Conservation (phyloP, 371 early-diverging fungal species). For the Mucor ambiguus region DNA sequence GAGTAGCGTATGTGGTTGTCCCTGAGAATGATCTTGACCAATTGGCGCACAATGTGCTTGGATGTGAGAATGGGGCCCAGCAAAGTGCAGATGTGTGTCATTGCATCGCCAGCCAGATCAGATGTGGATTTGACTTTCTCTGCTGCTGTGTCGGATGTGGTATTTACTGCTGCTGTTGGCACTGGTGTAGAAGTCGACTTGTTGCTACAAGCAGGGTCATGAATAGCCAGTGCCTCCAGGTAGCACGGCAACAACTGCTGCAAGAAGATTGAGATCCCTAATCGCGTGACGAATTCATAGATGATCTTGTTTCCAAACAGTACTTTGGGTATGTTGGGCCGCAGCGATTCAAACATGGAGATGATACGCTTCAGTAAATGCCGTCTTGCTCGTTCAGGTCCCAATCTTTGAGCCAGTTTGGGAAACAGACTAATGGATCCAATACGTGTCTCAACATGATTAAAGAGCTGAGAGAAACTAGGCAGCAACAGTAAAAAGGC, state of each 20-base stretch:
- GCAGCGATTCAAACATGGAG: conserved; percentile 64
- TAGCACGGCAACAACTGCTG: conserved; percentile 68
- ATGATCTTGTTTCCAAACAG: conserved; percentile 49
- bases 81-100: conserved; percentile 54
- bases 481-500: conserved; percentile 63
- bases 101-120: conserved; percentile 48
- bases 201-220: conserved; percentile 7
- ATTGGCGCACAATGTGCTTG: conserved; percentile 63
- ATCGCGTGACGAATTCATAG: conserved; percentile 55
- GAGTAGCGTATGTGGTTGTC: conserved; percentile 47
- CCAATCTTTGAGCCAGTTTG: conserved; percentile 61
- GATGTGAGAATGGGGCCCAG: conserved; percentile 64
- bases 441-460: conserved; percentile 53
- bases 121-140: neutral
- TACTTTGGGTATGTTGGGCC: conserved; percentile 55
- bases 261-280: conserved; percentile 59
- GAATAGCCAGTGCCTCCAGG: conserved; percentile 56
- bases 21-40: conserved; percentile 58
- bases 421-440: conserved; percentile 59
- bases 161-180: neutral
- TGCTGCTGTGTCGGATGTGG: neutral
- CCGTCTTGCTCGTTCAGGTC: conserved; percentile 54
- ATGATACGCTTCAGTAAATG: conserved; percentile 62
- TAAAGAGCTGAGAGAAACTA: conserved; percentile 59
- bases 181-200: neutral